Evolutionary conservation across 1,284 basidiomycete genomes (phyloP).

Genomic region (Phylloporus gajari): DNA sequence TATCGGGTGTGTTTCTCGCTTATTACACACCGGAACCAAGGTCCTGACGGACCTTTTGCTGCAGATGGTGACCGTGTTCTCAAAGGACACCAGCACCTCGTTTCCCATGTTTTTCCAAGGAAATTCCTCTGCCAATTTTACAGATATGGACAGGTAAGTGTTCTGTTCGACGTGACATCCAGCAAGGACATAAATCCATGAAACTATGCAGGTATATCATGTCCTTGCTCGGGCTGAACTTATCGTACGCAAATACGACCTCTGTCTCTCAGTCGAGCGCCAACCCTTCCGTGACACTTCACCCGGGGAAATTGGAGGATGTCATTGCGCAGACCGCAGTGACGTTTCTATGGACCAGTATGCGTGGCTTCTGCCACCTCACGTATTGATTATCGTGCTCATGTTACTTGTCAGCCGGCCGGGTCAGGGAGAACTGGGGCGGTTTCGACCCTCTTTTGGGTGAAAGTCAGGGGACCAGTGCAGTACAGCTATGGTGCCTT

Average conservation of each 20-base stretch:
- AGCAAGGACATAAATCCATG: background rate
- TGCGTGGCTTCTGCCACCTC: too few species aligned
- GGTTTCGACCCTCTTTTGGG: background rate
- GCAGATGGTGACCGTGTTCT: background rate
- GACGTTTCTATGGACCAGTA: background rate
- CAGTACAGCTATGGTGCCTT: background rate
- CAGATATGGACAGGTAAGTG: slow-evolving; percentile 1
- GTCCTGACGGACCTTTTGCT: too few species aligned
- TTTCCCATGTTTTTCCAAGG: background rate
- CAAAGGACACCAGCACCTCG: background rate
- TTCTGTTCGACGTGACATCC: background rate
- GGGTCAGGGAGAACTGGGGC: background rate
- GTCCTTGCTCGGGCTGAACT: background rate
- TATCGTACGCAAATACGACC: background rate
- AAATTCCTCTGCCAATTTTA: background rate
- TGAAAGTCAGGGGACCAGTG: background rate
- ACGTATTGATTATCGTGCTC: too few species aligned
- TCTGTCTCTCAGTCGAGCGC: background rate
- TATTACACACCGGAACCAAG: background rate
- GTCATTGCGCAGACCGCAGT: background rate
- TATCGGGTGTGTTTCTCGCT: background rate
- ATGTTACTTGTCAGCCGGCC: too few species aligned
- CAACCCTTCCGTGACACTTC: background rate
- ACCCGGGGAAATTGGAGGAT: background rate
- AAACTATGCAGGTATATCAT: background rate